phyloP scores from a whole-genome alignment of 768 basidiomycete genomes.

The Boletus rubropictus region DNA sequence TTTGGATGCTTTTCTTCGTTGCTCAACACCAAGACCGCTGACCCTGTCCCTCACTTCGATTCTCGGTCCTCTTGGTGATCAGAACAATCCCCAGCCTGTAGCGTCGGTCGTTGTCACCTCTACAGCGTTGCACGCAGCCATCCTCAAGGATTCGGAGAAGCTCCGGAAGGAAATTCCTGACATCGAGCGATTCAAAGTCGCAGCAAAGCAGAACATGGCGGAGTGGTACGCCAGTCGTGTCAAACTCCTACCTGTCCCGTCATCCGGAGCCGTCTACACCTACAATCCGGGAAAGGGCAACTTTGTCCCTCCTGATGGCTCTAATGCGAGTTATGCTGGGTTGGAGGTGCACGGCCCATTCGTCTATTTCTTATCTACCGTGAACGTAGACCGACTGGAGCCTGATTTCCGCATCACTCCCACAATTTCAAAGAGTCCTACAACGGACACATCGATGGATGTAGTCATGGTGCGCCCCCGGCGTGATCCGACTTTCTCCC shows the following conservation, averaged over 20 bases:
- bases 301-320: slow-evolving; percentile 44
- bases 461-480: slow-evolving; percentile 71
- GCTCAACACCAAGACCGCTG: slow-evolving; percentile 37
- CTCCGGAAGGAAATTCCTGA: slow-evolving; percentile 67
- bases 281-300: slow-evolving; percentile 50
- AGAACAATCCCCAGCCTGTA: slow-evolving; percentile 21
- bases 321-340: slow-evolving; percentile 30
- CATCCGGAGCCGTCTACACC: slow-evolving; percentile 41
- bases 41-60: slow-evolving; percentile 51
- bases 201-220: slow-evolving; percentile 68
- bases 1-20: slow-evolving; percentile 45
- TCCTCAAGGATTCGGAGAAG: slow-evolving; percentile 75
- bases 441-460: slow-evolving; percentile 53
- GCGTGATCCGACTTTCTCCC: slow-evolving; percentile 44
- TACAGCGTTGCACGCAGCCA: slow-evolving; percentile 77
- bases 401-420: slow-evolving; percentile 75
- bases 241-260: slow-evolving; percentile 46
- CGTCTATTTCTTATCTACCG: slow-evolving; percentile 75
- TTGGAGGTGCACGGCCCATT: slow-evolving; percentile 70
- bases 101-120: slow-evolving; percentile 83
- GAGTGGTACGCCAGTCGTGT: slow-evolving; percentile 64
- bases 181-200: slow-evolving; percentile 81
- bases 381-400: slow-evolving; percentile 85
- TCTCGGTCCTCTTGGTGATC: slow-evolving; percentile 26
- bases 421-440: slow-evolving; percentile 42